phyloP scores from a whole-genome alignment of 208 protist species.

The Crithidia brevicula region DNA sequence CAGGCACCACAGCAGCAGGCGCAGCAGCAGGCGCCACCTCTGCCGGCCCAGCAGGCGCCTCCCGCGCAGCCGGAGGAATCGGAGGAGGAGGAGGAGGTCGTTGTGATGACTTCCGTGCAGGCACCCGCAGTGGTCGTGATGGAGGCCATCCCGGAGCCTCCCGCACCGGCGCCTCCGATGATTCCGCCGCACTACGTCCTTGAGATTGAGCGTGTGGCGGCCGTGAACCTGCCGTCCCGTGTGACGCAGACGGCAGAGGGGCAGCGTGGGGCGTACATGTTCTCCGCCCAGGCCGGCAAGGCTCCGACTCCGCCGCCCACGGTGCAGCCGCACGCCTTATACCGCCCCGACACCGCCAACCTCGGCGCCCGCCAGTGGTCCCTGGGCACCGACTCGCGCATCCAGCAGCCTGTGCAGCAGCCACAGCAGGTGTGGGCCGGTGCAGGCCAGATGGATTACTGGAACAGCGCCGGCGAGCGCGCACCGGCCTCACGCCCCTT shows the following conservation, averaged over 20 bases:
- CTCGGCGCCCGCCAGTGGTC: slow-evolving; percentile 31
- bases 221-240: slow-evolving; percentile 45
- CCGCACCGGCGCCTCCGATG: slow-evolving; percentile 25
- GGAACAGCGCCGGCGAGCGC: slow-evolving; percentile 32
- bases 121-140: slow-evolving; percentile 40
- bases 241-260: slow-evolving; percentile 33
- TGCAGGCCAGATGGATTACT: slow-evolving; percentile 36
- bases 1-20: neutral
- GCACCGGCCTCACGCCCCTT: slow-evolving; percentile 30
- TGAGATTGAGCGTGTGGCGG: slow-evolving; percentile 63
- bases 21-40: neutral
- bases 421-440: slow-evolving; percentile 29
- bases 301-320: slow-evolving; percentile 33
- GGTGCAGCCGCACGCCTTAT: slow-evolving; percentile 42
- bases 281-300: slow-evolving; percentile 64
- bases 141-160: slow-evolving; percentile 38
- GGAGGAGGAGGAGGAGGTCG: slow-evolving; percentile 17
- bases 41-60: slow-evolving; percentile 4
- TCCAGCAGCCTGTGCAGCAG: slow-evolving; percentile 30
- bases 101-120: slow-evolving; percentile 24
- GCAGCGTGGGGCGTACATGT: slow-evolving; percentile 39
- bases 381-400: slow-evolving; percentile 29
- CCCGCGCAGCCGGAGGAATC: slow-evolving; percentile 24
- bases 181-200: slow-evolving; percentile 62
- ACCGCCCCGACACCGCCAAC: slow-evolving; percentile 52